phyloP scores from a whole-genome alignment of 768 basidiomycete species.

The Lactarius quietus region DNA sequence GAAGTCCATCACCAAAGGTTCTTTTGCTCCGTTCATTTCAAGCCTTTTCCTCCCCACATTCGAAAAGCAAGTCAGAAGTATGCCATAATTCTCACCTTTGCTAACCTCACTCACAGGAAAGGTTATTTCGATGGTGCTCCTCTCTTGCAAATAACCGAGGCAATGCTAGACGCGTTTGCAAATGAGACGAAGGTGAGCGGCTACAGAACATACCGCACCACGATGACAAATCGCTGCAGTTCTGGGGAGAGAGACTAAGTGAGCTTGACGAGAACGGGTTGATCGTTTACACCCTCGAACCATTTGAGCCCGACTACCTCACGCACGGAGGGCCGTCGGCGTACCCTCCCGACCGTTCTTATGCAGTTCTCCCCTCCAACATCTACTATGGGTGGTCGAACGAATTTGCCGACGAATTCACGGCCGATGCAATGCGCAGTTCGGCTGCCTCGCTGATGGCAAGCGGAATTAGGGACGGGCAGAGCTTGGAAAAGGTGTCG shows the following conservation, averaged over 20 bases:
- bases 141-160: neutral
- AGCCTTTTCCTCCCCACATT: neutral
- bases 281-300: constrained; percentile 5
- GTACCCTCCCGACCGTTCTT: constrained; percentile 11
- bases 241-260: constrained; percentile 3
- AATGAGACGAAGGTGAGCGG: constrained; percentile 13
- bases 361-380: neutral
- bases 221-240: neutral
- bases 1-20: neutral
- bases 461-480: constrained; percentile 3
- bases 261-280: neutral
- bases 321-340: constrained; percentile 9
- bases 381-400: constrained; percentile 1
- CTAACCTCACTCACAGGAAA: neutral
- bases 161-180: constrained; percentile 1
- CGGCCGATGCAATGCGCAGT: neutral
- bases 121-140: constrained; percentile 1
- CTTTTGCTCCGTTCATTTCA: neutral
- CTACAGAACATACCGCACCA: neutral
- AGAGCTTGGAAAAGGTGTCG: constrained; percentile 1
- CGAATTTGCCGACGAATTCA: neutral
- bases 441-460: neutral
- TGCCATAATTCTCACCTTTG: neutral
- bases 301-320: constrained; percentile 7
- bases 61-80: neutral